Base-by-base conservation (phyloP, 768 basidiomycete genomes). In the Termitomyces sp. region DNA sequence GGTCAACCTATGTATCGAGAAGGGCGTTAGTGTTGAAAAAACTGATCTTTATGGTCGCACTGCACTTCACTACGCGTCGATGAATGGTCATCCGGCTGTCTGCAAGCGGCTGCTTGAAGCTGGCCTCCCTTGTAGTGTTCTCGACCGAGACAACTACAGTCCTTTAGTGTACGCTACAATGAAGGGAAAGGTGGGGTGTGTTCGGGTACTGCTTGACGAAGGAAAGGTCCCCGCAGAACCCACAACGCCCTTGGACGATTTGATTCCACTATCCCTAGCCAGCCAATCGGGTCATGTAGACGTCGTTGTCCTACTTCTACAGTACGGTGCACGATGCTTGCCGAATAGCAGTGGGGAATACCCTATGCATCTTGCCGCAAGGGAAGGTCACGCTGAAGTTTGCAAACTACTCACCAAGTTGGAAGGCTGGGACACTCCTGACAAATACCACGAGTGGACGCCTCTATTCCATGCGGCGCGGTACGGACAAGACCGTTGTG, bases 391-490 rank as follows among this genome's bases (percentile, higher is more conserved):
- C 60, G 81, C 80, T 8, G 82, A 86, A n/a, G 83, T 97, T 19
- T 96, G 95, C 68, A 78, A 73, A 56, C 70, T 93, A 7, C 81
- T 99, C 34, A 73, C 94, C 4, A 76, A 76, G 30, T 83, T 83
- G 40, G 87, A 84, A 48, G 92, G 86, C 39, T 92, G 86, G 85
- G 93, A 92, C 70, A 78, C 82, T 8, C 85, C 88, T 1, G 97
- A 99, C 78, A 98, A 95, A 72, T 98, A 96, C 70, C 90, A 96
- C 67, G 93, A 97, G 68, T 98, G 96, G 94, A 98, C 95, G 7
- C 97, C 97, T 25, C 78, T 98, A 43, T 94, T 95, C 66, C 95
- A 98, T 70, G 94, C 97, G 3, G 88, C 94, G 5, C 86, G 92
- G 37, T 88, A 93, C 59, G 94, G 95, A 1, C 88, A 86, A 60